phyloP scores from a whole-genome alignment of 495 filamentous ascomycete genomes.

The Tuber calosporum region DNA sequence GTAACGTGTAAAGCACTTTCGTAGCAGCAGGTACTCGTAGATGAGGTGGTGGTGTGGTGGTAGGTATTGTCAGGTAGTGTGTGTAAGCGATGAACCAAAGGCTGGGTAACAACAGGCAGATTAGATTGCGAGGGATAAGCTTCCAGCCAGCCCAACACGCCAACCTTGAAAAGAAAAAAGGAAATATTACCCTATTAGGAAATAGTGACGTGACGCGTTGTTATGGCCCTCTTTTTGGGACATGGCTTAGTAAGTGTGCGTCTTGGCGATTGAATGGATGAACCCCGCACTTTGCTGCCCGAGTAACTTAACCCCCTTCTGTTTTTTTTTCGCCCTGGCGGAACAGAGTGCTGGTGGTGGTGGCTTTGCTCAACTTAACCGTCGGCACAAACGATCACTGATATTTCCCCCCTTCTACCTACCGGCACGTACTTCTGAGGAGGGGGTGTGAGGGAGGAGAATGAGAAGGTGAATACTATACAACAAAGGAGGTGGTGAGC shows the following conservation, averaged over 20 bases:
- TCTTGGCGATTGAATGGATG: background rate
- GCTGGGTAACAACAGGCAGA: conserved; percentile 9
- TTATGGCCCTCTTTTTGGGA: conserved; percentile 14
- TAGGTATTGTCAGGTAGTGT: conserved; percentile 16
- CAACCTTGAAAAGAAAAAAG: conserved; percentile 1
- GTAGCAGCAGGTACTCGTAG: background rate
- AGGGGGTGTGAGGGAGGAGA: background rate
- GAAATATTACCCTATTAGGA: conserved; percentile 13
- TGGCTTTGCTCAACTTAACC: background rate
- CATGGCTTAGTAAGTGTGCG: background rate
- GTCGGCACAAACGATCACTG: background rate
- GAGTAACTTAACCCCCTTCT: background rate
- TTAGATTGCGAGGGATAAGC: background rate
- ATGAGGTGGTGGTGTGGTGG: background rate
- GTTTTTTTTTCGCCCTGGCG: background rate
- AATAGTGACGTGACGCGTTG: conserved; percentile 37
- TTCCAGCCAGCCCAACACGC: background rate
- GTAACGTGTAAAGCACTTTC: background rate
- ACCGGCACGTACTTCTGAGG: background rate
- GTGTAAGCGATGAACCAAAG: conserved; percentile 8
- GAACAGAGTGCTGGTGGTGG: background rate
- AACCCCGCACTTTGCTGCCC: background rate
- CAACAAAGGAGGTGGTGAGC: background rate
- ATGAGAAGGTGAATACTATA: background rate
- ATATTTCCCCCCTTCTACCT: background rate